Conservation (phyloP, 768 basidiomycete species). For the Gyrodon lividus region DNA sequence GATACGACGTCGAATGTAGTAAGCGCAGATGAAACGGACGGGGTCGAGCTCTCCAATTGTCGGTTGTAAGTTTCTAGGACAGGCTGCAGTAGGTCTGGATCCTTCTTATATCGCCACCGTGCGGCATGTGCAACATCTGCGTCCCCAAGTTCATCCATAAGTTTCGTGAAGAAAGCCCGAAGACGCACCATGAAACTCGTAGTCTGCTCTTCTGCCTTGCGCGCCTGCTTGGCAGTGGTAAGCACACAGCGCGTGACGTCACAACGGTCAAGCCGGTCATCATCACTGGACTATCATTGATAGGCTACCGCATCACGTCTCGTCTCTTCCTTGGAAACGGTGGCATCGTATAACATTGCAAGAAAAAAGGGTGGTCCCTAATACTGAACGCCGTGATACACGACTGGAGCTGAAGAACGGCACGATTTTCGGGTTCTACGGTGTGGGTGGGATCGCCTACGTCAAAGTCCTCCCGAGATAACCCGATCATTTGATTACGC, state of each 20-base stretch:
- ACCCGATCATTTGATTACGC: conserved; percentile 4
- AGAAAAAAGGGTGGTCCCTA: background rate
- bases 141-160: background rate
- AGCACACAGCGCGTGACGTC: no score
- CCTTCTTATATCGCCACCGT: conserved; percentile 87
- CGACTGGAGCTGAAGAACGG: background rate
- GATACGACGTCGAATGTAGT: conserved; percentile 26
- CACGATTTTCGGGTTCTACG: background rate
- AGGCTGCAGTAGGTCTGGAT: conserved; percentile 84
- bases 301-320: no score
- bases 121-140: conserved; percentile 90
- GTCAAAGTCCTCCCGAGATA: conserved; percentile 12
- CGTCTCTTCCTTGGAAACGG: no score
- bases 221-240: conserved; percentile 49
- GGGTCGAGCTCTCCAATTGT: conserved; percentile 28
- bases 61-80: conserved; percentile 84
- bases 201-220: conserved; percentile 85
- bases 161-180: background rate
- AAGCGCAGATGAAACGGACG: conserved; percentile 32
- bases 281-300: no score
- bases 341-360: no score
- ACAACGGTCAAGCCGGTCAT: no score
- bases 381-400: background rate
- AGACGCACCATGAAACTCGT: conserved; percentile 83
- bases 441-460: background rate